Percentiles rank a stretch among this genome's conserved stretches.
phyloP scores from a whole-genome alignment of 345 rosid species.

The Melaleuca alternifolia region DNA sequence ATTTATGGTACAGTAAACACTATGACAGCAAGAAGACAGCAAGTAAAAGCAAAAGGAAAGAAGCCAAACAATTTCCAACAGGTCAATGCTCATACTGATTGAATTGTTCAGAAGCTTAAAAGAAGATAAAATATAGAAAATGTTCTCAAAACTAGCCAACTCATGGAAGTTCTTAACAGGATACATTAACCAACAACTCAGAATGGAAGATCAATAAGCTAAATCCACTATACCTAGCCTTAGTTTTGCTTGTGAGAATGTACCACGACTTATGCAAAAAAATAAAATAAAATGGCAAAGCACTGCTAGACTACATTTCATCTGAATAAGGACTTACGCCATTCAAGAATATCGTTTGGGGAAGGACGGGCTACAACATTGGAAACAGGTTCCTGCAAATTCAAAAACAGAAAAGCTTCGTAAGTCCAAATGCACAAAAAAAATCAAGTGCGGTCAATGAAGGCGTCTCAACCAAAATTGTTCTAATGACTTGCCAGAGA shows the following conservation, averaged over 20 bases:
- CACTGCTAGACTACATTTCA: not conserved
- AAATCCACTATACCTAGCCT: not conserved
- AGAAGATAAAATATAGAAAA: not conserved
- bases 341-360: constrained; percentile 82
- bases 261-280: not conserved
- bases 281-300: not conserved
- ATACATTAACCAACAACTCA: not conserved
- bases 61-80: not conserved
- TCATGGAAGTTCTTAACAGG: not conserved
- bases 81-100: not conserved
- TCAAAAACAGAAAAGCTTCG: not conserved
- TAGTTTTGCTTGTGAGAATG: not conserved
- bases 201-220: not conserved
- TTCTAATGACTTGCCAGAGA: not conserved
- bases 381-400: constrained; percentile 84
- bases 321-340: constrained; percentile 65
- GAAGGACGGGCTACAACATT: constrained; percentile 93
- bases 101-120: not conserved
- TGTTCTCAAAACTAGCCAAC: not conserved
- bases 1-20: not conserved
- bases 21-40: no score
- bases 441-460: not conserved
- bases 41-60: not conserved
- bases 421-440: not conserved
- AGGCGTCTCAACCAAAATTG: not conserved